phyloP scores from a whole-genome alignment of 441 rosid species.

The Flueggea neowawraea region DNA sequence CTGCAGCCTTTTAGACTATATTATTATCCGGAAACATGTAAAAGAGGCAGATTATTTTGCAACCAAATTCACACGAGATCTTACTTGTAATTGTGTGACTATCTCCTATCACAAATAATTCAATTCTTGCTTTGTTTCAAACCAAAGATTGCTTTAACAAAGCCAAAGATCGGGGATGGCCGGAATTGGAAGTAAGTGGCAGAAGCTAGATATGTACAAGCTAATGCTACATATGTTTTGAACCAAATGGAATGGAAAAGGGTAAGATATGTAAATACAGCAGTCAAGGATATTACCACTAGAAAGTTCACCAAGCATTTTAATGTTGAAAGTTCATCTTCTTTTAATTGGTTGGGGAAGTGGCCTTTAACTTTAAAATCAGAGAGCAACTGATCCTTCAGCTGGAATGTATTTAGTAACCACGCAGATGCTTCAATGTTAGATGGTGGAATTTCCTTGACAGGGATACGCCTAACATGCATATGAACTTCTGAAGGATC shows the following conservation, averaged over 20 bases:
- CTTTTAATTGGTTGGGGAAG: constrained; percentile 58
- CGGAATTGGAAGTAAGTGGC: constrained; percentile 57
- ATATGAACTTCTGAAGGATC: constrained; percentile 95
- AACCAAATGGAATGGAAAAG: constrained; percentile 56
- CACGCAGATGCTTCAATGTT: constrained; percentile 56
- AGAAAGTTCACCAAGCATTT: constrained; percentile 54
- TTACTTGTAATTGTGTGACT: neutral
- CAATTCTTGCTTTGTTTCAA: constrained; percentile 24
- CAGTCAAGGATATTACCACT: constrained; percentile 53
- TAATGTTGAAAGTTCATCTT: constrained; percentile 58
- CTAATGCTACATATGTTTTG: constrained; percentile 60
- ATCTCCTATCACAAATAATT: constrained; percentile 23
- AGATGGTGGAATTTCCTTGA: constrained; percentile 51
- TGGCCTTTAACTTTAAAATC: constrained; percentile 63
- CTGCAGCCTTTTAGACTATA: too few relatives aligned
- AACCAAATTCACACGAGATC: constrained; percentile 6
- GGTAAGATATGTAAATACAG: constrained; percentile 60
- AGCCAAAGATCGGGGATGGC: constrained; percentile 36
- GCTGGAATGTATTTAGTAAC: constrained; percentile 62
- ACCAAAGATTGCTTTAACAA: constrained; percentile 23
- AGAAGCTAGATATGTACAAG: constrained; percentile 53
- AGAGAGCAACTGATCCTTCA: constrained; percentile 67
- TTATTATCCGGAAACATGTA: neutral
- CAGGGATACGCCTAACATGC: constrained; percentile 55
- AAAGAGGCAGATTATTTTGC: constrained; percentile 4